Evolutionary conservation across 2,329 filamentous ascomycete species (phyloP), one percentile per base, ranked within the genome.

Genomic region (Podosphaera xanthii): DNA sequence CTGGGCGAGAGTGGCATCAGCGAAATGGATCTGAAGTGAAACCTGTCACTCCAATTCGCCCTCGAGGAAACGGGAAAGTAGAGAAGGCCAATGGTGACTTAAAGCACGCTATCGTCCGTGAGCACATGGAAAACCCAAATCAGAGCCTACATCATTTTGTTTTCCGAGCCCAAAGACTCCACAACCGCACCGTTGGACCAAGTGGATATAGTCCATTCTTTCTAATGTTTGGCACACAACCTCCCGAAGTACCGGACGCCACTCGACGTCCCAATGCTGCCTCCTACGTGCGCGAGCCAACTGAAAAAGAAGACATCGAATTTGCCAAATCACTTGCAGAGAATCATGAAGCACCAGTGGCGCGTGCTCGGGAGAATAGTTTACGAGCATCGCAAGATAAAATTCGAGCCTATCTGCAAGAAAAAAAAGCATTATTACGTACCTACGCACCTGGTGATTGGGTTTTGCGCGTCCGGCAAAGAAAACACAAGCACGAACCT

Each of bases 201-300:
- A 53, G 50, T 38, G 33, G 52, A 38, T 55, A 36, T n/a, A 55
- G 34, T 38, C 35, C 52, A 34, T 55, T 55, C 3, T 55, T 55
- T 38, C 48, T 52, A n/a, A 36, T 55, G 34, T 40, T 55, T n/a
- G 52, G 52, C n/a, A 55, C 52, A 55, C 52, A 55, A 34, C 52
- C 52, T 36, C 52, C 52, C 9, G 34, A 55, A 40, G 10, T n/a
- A 36, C 9, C 33, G 4, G 30, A 34, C 10, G 4, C 33, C 31
- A 7, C 31, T 31, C 50, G 30, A 53, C 14, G 4, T 31, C 14
- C 50, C 33, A n/a, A 52, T 30, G 22, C 22, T 10, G 7, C 52
- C 4, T 14, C 52, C 3, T 38, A 55, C 38, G 34, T 38, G 9
- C 52, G 52, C 22, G 52, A 55, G 31, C n/a, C 52, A 3, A 55